Base-by-base conservation (phyloP, 306 rosid genomes). In the Acmispon strigosus region DNA sequence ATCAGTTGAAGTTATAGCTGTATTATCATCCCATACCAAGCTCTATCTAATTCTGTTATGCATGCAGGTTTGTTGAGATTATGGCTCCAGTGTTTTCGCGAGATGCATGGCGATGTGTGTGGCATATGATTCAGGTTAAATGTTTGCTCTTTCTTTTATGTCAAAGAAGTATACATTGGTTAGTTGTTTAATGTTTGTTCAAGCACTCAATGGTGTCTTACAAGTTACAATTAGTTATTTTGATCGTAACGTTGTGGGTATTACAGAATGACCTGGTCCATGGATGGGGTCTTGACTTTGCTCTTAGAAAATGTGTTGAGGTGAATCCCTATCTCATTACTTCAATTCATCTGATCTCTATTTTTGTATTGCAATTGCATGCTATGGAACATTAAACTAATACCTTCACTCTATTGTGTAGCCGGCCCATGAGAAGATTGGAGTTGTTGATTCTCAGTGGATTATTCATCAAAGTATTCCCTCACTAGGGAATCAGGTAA, bases 51-150 rank as follows among this genome's bases (percentile, higher is more conserved):
- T 48, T 17, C 66, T 57, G 60, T 72, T 45, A 49, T 29, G 62
- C 65, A 43, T 79, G 73, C 86, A 94, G 98, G 51, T 94, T 94
- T 75, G 96, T 94, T 55, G 98, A 94, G 85, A 94, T 94, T 70
- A 94, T 94, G 98, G 98, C 98, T 69, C 97, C 98, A 0, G 98
- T 94, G 57, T 94, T 94, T 76, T 94, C 98, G 5, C 92, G 98
- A 62, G 87, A 85, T 75, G 98, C 98, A 37, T 94, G 98, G 98
- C 97, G 96, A 51, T 94, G 98, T 69, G 97, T 94, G 79, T 94
- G 98, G 98, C 85, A 94, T 80, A 83, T 94, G 98, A 81, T 94
- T 74, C 98, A 94, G 96, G 98, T 90, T 77, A 12, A 20, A 62
- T 15, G 66, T 8, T 8, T 17, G 54, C 62, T 50, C 9, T 42